A percentile compares a stretch with the other conserved stretches of the same genome.
These are phyloP conservation scores for Colletotrichum orchidophilum DNA, from an alignment of 2,329 filamentous ascomycete genomes.

Conservation along the genomic window DNA sequence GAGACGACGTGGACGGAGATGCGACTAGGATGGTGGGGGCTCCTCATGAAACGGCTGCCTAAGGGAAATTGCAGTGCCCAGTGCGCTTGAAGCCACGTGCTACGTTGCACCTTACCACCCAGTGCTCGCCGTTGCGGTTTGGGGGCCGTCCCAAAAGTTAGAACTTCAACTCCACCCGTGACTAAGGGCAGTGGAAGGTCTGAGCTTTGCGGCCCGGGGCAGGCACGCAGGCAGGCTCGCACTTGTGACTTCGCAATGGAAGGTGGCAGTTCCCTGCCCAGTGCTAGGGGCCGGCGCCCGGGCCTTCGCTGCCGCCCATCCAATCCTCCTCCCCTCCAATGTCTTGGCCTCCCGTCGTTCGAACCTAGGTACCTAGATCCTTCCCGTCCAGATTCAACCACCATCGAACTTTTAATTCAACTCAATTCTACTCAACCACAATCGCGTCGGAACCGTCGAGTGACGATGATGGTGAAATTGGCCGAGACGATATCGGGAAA, in stretches of 20 bases:
- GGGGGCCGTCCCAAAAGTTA: no score
- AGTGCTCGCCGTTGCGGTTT: background rate
- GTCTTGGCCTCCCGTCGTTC: background rate
- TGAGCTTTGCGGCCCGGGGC: background rate
- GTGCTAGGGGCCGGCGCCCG: background rate
- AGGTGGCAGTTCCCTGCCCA: background rate
- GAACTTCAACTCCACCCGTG: no score
- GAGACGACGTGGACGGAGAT: background rate
- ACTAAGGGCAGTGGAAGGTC: background rate
- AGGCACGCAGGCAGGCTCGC: background rate
- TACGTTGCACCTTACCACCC: background rate
- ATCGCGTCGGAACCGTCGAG: background rate
- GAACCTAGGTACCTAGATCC: background rate
- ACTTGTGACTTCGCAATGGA: background rate
- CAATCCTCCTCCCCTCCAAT: background rate
- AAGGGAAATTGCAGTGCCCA: background rate
- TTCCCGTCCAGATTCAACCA: background rate
- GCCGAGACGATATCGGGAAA: background rate
- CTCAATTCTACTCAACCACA: background rate
- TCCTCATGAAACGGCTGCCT: background rate
- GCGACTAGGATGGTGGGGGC: background rate
- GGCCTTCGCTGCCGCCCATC: background rate
- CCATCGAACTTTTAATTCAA: no score
- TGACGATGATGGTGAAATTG: background rate
- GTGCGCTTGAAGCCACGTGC: background rate